These are phyloP conservation scores for Myrmaecium sp. DNA, from an alignment of 2,329 filamentous ascomycete species.

Conservation along the genomic window DNA sequence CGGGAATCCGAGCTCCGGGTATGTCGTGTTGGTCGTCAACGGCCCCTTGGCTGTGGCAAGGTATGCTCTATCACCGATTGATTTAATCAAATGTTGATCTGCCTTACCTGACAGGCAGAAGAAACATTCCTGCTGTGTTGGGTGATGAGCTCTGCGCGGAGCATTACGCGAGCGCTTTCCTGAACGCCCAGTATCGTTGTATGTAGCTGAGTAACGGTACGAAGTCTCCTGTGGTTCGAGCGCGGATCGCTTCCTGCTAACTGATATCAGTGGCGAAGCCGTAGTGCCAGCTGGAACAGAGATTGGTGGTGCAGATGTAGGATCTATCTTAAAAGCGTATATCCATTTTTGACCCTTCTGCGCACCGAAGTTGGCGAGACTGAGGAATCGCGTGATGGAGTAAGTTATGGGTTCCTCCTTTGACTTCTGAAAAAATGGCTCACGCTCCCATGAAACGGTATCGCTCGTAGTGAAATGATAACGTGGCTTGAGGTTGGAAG, in stretches of 20 bases:
- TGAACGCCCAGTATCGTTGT: slow-evolving; percentile 15
- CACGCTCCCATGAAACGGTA: slow-evolving; percentile 68
- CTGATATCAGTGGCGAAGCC: slow-evolving; percentile 49
- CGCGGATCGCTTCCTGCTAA: slow-evolving; percentile 43
- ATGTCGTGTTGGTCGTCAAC: slow-evolving; percentile 54
- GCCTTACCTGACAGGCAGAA: slow-evolving; percentile 87
- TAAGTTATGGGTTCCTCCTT: slow-evolving; percentile 32
- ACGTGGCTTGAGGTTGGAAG: slow-evolving; percentile 62
- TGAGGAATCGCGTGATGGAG: slow-evolving; percentile 73
- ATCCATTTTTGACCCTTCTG: slow-evolving; percentile 60
- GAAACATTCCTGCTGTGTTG: slow-evolving; percentile 61
- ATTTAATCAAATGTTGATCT: slow-evolving; percentile 74
- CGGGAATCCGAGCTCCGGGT: slow-evolving; percentile 57
- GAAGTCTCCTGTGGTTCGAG: slow-evolving; percentile 13
- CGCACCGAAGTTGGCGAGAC: slow-evolving; percentile 66
- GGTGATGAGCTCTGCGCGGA: slow-evolving; percentile 20
- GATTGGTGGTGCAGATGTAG: slow-evolving; percentile 40
- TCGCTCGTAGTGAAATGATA: slow-evolving; percentile 72
- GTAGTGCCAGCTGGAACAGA: slow-evolving; percentile 56
- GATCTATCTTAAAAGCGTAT: slow-evolving; percentile 52
- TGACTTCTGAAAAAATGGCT: slow-evolving; percentile 66
- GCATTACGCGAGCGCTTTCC: too few species aligned
- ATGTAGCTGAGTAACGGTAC: slow-evolving; percentile 21
- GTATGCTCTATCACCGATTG: slow-evolving; percentile 75
- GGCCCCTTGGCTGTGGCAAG: slow-evolving; percentile 87